phyloP scores from a whole-genome alignment of 768 basidiomycete species.

The Hericium erinaceus region DNA sequence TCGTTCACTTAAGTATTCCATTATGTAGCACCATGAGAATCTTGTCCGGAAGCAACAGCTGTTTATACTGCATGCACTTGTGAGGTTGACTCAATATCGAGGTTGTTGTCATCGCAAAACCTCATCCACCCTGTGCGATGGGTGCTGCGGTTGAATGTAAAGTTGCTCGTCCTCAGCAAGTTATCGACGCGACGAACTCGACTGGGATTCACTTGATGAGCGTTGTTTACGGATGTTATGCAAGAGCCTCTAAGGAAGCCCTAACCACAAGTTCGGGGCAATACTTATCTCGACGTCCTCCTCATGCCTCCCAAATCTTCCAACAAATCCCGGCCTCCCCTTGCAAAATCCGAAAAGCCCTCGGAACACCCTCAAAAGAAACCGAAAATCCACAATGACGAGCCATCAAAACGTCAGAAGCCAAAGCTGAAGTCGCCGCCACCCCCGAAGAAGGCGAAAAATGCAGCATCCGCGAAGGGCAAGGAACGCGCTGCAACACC shows the following conservation, averaged over 20 bases:
- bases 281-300: neutral
- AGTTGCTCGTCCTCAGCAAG: too few species aligned
- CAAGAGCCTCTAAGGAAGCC: slow-evolving; percentile 9
- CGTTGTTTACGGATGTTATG: slow-evolving; percentile 16
- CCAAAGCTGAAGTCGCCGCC: neutral
- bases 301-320: slow-evolving; percentile 9
- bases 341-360: neutral
- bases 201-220: neutral
- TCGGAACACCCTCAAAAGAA: slow-evolving; percentile 6
- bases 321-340: neutral
- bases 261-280: slow-evolving; percentile 13
- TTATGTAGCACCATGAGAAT: too few species aligned
- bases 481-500: slow-evolving; percentile 20
- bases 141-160: too few species aligned
- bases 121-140: too few species aligned
- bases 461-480: slow-evolving; percentile 13
- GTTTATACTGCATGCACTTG: too few species aligned
- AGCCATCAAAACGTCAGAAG: neutral
- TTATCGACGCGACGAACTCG: neutral
- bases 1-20: too few species aligned
- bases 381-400: slow-evolving; percentile 1
- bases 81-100: too few species aligned
- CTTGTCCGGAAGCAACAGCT: too few species aligned
- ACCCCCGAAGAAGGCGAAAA: neutral
- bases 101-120: too few species aligned